A percentile compares a stretch with the other conserved stretches of the same genome.
These are phyloP conservation scores for Leccinum incarnatum DNA, from an alignment of 768 basidiomycete species.

Conservation along the genomic window DNA sequence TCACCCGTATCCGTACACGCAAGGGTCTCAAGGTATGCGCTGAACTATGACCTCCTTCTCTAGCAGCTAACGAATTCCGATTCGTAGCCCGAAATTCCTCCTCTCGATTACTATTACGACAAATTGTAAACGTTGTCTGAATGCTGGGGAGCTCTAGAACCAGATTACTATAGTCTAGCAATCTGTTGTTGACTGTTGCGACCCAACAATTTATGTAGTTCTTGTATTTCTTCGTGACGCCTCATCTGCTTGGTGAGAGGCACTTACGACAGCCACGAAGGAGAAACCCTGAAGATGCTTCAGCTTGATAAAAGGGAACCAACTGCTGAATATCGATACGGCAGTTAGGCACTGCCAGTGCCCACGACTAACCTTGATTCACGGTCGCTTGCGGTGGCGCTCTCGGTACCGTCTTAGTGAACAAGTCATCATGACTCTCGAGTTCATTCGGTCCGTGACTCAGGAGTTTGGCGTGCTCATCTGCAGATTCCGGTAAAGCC, in stretches of 20 bases:
- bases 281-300: background rate
- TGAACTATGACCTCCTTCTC: background rate
- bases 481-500: constrained; percentile 4
- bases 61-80: constrained; percentile 10
- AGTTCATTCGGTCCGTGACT: constrained; percentile 12
- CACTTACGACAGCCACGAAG: background rate
- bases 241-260: background rate
- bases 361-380: background rate
- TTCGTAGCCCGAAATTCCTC: constrained; percentile 76
- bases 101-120: constrained; percentile 91
- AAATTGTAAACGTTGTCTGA: constrained; percentile 56
- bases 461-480: background rate
- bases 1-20: constrained; percentile 76
- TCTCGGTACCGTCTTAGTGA: constrained; percentile 6
- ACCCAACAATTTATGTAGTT: constrained; percentile 14
- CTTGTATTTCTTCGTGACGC: constrained; percentile 10
- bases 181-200: constrained; percentile 20
- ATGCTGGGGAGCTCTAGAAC: constrained; percentile 6
- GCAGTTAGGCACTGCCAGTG: background rate
- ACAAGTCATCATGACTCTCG: background rate
- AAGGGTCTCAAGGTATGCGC: constrained; percentile 87
- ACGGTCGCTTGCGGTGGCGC: background rate
- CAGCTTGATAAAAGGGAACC: background rate
- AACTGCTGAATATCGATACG: background rate
- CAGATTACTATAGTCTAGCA: constrained; percentile 5